A percentile compares a stretch with the other conserved stretches of the same genome.
phyloP scores from a whole-genome alignment of 177 flowering plant genomes.

The Vitis hybrid region DNA sequence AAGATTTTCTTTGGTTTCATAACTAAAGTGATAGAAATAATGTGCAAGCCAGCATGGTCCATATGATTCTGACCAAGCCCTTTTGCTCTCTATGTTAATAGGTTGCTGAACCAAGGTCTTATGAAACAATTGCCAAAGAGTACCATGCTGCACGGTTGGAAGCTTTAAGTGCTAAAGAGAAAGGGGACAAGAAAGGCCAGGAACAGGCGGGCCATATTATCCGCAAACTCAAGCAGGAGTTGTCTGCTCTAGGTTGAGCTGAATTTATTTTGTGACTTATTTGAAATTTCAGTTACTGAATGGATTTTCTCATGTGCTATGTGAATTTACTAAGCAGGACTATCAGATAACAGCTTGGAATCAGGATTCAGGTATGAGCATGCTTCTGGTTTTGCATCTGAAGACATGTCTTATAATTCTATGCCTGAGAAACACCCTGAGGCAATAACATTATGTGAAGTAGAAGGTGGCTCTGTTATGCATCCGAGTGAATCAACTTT shows the following conservation, averaged over 20 bases:
- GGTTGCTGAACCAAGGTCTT: slow-evolving; percentile 50
- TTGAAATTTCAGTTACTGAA: not conserved
- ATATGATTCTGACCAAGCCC: not conserved
- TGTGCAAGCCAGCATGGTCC: not conserved
- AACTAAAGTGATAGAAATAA: too few species aligned
- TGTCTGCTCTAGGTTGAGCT: slow-evolving; percentile 66
- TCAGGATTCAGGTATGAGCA: slow-evolving; percentile 31
- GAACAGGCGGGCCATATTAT: slow-evolving; percentile 67
- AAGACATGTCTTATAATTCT: slow-evolving; percentile 18
- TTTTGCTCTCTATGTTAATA: slow-evolving; percentile 20
- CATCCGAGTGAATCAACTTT: slow-evolving; percentile 19
- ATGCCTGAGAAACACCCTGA: slow-evolving; percentile 22
- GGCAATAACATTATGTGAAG: slow-evolving; percentile 12
- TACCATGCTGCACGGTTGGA: slow-evolving; percentile 67
- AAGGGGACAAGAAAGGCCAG: slow-evolving; percentile 69
- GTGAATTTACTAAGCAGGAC: slow-evolving; percentile 45
- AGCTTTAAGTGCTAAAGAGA: slow-evolving; percentile 74
- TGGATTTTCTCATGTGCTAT: slow-evolving; percentile 12
- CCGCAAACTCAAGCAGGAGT: slow-evolving; percentile 84
- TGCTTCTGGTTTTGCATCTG: slow-evolving; percentile 19
- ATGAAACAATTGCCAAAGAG: slow-evolving; percentile 67
- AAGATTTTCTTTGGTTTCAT: too few species aligned
- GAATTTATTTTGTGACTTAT: slow-evolving; percentile 2
- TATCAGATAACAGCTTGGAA: slow-evolving; percentile 61
- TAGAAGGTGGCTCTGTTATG: slow-evolving; percentile 14